Evolutionary conservation across 805 yeast genomes (phyloP), one percentile per base, ranked within the genome.

Genomic region (Blastobotrys muscicola): DNA sequence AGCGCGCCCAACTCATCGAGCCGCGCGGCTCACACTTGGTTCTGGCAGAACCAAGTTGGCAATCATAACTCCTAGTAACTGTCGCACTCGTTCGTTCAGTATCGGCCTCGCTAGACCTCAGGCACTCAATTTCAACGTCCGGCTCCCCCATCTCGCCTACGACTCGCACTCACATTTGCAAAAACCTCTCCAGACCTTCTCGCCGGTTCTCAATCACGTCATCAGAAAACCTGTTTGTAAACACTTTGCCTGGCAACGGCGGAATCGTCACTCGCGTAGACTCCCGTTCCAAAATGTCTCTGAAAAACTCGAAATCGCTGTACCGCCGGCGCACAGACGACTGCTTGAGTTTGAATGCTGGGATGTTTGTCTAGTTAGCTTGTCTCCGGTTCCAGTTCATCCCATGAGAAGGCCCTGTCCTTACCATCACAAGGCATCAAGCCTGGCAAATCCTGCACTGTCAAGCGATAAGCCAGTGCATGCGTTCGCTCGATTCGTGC

Each of bases 211-310:
- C 95, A 45, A 92, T 87, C 46, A 82, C 80, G 36, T 83, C 80
- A 47, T 85, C 92, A 47, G 78, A 77, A 61, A 89, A 89, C 49
- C 90, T 72, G 60, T 82, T 82, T 47, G 74, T 76, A 43, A 77
- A 66, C 33, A 84, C 81, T 60, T 90, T 92, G n/a, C 94, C 95
- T 0, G 98, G 98, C 38, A 90, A 69, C 37, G 78, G 74, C 1
- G 97, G 97, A 26, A 92, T 79, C 31, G 83, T 73, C 12, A 92
- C 95, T 38, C 85, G 69, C 3, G 85, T 72, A 33, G 83, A 70
- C 58, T 90, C 97, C 43, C 75, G 72, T 52, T 83, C 85, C 36
- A 90, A 65, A 31, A 83, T 73, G 45, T 76, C 80, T 48, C 85
- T 72, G 57, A 90, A 85, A 16, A 75, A 71, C 48, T 84, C 97